phyloP scores from a whole-genome alignment of 1,139 yeast genomes.

The Lodderomyces theae region DNA sequence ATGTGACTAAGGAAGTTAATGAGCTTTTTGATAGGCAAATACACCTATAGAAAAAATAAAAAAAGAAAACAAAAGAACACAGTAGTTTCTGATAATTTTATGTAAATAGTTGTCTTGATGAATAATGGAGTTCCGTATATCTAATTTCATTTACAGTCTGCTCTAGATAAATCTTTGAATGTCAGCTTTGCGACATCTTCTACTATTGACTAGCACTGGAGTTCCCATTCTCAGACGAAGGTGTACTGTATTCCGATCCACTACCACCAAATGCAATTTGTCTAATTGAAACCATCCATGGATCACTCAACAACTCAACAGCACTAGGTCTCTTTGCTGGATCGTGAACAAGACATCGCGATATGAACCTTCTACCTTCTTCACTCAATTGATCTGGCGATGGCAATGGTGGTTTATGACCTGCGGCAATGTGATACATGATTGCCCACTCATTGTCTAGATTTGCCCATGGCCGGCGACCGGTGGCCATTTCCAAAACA shows the following conservation, averaged over 20 bases:
- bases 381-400: slow-evolving; percentile 71
- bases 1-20: slow-evolving; percentile 46
- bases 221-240: slow-evolving; percentile 31
- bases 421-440: slow-evolving; percentile 97
- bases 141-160: no score
- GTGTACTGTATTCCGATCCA: slow-evolving; percentile 28
- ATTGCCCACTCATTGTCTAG: slow-evolving; percentile 97
- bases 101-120: neutral
- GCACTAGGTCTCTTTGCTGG: slow-evolving; percentile 82
- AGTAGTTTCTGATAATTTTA: slow-evolving; percentile 6
- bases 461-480: slow-evolving; percentile 85
- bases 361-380: slow-evolving; percentile 68
- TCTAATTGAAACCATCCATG: slow-evolving; percentile 81
- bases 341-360: slow-evolving; percentile 78
- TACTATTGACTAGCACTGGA: neutral
- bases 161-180: neutral
- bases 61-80: slow-evolving; percentile 9
- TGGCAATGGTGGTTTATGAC: slow-evolving; percentile 87
- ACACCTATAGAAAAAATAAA: no score
- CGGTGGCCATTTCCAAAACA: slow-evolving; percentile 79
- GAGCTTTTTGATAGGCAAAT: slow-evolving; percentile 33
- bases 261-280: slow-evolving; percentile 58
- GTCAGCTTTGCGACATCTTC: no score
- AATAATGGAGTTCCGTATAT: no score
- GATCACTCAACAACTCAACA: slow-evolving; percentile 79